A percentile compares a stretch with the other conserved stretches of the same genome.
Conservation (phyloP, 495 filamentous ascomycete species). For the Daldinia vernicosa region DNA sequence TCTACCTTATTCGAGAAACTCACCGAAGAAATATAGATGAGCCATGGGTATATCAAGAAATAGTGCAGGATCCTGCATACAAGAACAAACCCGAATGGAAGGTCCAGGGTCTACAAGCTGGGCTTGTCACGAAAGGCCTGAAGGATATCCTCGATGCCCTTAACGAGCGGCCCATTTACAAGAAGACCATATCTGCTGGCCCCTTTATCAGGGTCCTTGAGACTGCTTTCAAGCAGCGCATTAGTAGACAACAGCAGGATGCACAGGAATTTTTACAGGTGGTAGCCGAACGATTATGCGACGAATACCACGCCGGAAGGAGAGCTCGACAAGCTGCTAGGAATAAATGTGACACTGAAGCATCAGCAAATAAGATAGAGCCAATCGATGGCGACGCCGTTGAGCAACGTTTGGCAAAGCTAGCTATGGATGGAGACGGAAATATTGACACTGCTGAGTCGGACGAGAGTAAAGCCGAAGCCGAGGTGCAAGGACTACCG, state of each 20-base stretch:
- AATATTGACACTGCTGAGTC: constrained; percentile 16
- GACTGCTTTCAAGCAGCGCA: constrained; percentile 83
- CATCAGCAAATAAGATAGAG: constrained; percentile 10
- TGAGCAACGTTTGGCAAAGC: constrained; percentile 35
- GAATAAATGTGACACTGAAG: constrained; percentile 17
- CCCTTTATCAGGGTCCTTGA: constrained; percentile 84
- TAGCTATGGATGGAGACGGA: constrained; percentile 26
- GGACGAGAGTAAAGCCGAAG: constrained; percentile 27
- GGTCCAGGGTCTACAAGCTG: constrained; percentile 76
- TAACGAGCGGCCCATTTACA: constrained; percentile 92
- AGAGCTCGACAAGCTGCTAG: constrained; percentile 66
- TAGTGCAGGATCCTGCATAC: constrained; percentile 51
- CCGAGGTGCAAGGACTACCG: constrained; percentile 27
- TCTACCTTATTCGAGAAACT: constrained; percentile 88
- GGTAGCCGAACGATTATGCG: constrained; percentile 87
- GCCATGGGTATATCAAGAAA: constrained; percentile 70
- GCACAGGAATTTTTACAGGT: constrained; percentile 98
- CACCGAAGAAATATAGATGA: constrained; percentile 83
- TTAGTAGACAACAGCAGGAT: constrained; percentile 95
- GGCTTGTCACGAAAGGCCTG: constrained; percentile 83
- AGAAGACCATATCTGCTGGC: constrained; percentile 89
- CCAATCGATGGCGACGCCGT: constrained; percentile 38
- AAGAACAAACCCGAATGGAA: constrained; percentile 69
- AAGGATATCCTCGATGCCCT: constrained; percentile 93
- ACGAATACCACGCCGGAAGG: constrained; percentile 89